Percentiles rank a stretch among this genome's conserved stretches.
Conservation (phyloP, 805 yeast species). For the Diddensiella santjacobensis region DNA sequence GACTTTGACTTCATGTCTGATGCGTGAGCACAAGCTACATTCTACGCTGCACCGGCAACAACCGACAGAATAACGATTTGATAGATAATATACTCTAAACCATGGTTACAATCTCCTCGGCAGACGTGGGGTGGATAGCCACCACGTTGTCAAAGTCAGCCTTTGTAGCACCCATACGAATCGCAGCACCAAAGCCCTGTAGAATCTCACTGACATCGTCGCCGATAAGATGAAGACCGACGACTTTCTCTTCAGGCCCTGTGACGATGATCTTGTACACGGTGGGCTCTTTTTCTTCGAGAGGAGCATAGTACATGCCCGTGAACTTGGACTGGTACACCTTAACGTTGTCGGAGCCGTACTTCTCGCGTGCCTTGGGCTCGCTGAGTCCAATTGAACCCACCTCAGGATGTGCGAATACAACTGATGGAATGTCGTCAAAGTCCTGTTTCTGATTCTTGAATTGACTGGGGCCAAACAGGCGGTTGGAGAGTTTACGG, state of each 20-base stretch:
- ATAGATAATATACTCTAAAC: slow-evolving; percentile 28
- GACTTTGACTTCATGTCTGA: slow-evolving; percentile 40
- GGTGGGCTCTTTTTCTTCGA: slow-evolving; percentile 76
- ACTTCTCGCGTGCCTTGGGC: slow-evolving; percentile 68
- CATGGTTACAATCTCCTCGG: slow-evolving; percentile 94
- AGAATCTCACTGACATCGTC: slow-evolving; percentile 86
- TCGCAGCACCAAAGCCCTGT: slow-evolving; percentile 98
- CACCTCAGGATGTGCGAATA: slow-evolving; percentile 97
- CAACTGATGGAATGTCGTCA: slow-evolving; percentile 84
- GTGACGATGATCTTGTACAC: slow-evolving; percentile 76
- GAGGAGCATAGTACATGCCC: slow-evolving; percentile 90
- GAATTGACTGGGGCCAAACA: slow-evolving; percentile 76
- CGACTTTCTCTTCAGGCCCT: slow-evolving; percentile 85
- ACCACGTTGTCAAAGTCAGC: slow-evolving; percentile 92
- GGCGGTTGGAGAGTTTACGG: slow-evolving; percentile 83
- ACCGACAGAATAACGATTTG: background rate
- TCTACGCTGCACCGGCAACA: slow-evolving; percentile 30
- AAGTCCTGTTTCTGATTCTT: slow-evolving; percentile 79
- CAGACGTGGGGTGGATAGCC: slow-evolving; percentile 98
- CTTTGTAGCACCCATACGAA: slow-evolving; percentile 99
- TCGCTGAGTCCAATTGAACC: slow-evolving; percentile 90
- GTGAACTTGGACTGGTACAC: slow-evolving; percentile 78
- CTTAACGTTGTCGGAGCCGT: slow-evolving; percentile 76
- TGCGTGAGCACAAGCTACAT: slow-evolving; percentile 56
- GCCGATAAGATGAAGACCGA: slow-evolving; percentile 92